A percentile compares a stretch with the other conserved stretches of the same genome.
These are phyloP conservation scores for Thelonectria olida DNA, from an alignment of 2,329 filamentous ascomycete genomes.

Conservation along the genomic window DNA sequence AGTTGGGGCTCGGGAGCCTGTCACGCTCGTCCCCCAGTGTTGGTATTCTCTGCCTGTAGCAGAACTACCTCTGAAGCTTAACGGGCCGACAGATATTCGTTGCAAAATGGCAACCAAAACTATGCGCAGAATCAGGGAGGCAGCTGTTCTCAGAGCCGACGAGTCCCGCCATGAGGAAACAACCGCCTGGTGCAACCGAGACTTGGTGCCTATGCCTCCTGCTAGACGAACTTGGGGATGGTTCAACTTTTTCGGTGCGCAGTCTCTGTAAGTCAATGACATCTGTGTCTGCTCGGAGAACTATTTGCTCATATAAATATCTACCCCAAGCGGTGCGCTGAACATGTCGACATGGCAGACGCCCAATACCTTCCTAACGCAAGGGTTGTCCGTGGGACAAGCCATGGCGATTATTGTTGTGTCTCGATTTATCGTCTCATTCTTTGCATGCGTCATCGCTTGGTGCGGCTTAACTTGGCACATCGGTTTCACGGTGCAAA, in stretches of 20 bases:
- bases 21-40: too few relatives aligned
- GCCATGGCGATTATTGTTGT: conserved; percentile 58
- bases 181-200: conserved; percentile 59
- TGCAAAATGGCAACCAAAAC: background rate
- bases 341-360: conserved; percentile 55
- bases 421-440: conserved; percentile 50
- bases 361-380: conserved; percentile 56
- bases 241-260: conserved; percentile 54
- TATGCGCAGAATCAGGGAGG: conserved; percentile 39
- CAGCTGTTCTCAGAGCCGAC: conserved; percentile 49
- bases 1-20: too few relatives aligned
- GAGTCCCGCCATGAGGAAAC: conserved; percentile 55
- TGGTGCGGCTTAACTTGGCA: conserved; percentile 60
- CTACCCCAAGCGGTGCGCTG: conserved; percentile 9
- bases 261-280: conserved; percentile 48
- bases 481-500: conserved; percentile 60
- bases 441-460: conserved; percentile 55
- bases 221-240: conserved; percentile 58
- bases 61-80: too few relatives aligned
- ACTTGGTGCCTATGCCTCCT: conserved; percentile 51
- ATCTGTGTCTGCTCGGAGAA: background rate
- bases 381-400: conserved; percentile 57
- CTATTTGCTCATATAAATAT: background rate
- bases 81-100: too few relatives aligned
- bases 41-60: too few relatives aligned